A percentile compares a stretch with the other conserved stretches of the same genome.
Evolutionary conservation across 495 filamentous ascomycete genomes (phyloP).

Genomic region (Sordaria brevicollis): DNA sequence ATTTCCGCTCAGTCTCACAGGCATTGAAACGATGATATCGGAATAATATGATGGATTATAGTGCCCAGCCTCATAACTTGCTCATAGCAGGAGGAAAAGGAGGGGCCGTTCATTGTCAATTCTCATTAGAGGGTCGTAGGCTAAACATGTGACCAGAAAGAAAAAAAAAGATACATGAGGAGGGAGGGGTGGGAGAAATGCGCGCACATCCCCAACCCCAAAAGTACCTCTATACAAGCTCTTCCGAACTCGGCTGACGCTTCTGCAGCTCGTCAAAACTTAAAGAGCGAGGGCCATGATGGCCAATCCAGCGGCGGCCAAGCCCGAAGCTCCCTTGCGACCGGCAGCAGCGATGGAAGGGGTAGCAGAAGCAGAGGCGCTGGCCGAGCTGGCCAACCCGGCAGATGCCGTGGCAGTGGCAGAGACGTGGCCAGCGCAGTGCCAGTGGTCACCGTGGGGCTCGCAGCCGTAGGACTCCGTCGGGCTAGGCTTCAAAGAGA

Average conservation of each 20-base stretch:
- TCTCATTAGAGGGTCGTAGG: background rate
- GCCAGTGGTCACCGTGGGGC: slow-evolving; percentile 31
- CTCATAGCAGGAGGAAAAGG: background rate
- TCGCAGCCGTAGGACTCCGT: slow-evolving; percentile 28
- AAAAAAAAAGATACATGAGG: background rate
- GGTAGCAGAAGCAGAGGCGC: background rate
- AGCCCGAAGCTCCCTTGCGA: background rate
- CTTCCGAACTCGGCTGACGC: background rate
- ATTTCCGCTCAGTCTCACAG: background rate
- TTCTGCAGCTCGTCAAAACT: slow-evolving; percentile 3
- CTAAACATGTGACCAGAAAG: background rate
- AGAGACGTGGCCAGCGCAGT: slow-evolving; percentile 22
- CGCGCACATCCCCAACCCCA: background rate
- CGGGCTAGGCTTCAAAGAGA: slow-evolving; percentile 19
- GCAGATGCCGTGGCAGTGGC: slow-evolving; percentile 3
- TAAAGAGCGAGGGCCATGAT: background rate
- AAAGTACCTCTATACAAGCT: background rate
- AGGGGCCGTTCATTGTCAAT: background rate
- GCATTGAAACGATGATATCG: background rate
- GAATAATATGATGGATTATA: background rate
- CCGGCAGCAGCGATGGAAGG: background rate
- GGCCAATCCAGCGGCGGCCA: background rate
- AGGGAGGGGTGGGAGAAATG: background rate
- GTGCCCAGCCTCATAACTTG: background rate
- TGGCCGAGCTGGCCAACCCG: background rate